These are phyloP conservation scores for Neurospora africana DNA, from an alignment of 495 filamentous ascomycete genomes.

Conservation along the genomic window DNA sequence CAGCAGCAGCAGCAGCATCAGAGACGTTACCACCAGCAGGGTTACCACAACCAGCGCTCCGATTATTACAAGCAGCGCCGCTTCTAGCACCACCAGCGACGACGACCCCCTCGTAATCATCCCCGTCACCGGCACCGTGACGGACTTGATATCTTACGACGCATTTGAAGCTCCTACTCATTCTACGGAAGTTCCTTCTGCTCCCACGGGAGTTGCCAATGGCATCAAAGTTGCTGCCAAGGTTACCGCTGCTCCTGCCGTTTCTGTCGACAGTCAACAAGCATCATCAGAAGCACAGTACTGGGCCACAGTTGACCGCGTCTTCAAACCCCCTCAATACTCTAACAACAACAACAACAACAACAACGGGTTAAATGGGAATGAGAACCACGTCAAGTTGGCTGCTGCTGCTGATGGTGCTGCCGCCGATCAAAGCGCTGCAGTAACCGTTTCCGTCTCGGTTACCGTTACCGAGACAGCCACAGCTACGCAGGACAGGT, in stretches of 20 bases:
- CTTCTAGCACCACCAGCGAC: background rate
- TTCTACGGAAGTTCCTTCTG: background rate
- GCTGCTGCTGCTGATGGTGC: background rate
- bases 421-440: background rate
- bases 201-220: no score
- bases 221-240: background rate
- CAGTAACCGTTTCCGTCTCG: background rate
- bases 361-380: background rate
- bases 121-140: background rate
- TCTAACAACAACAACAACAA: background rate
- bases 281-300: background rate
- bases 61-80: background rate
- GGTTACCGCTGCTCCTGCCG: background rate
- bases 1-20: background rate
- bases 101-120: background rate
- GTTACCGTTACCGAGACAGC: background rate
- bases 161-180: no score
- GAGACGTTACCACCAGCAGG: background rate
- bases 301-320: background rate
- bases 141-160: background rate
- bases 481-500: background rate
- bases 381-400: background rate
- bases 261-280: background rate
- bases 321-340: background rate
- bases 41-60: background rate